phyloP scores from a whole-genome alignment of 345 rosid genomes.

The Brassica juncea region DNA sequence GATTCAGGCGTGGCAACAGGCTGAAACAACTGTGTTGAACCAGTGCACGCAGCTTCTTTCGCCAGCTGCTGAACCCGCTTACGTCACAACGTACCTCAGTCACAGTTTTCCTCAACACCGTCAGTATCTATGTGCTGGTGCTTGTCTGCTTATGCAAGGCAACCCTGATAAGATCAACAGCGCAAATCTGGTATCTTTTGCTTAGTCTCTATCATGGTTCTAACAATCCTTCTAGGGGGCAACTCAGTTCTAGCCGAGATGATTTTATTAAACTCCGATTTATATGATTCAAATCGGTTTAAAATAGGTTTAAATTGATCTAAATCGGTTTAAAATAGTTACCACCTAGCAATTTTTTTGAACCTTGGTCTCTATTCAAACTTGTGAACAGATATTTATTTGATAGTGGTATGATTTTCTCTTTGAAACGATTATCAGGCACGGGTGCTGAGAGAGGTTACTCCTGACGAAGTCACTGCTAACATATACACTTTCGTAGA shows the following conservation, averaged over 20 bases:
- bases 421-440: slow-evolving; percentile 50
- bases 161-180: slow-evolving; percentile 89
- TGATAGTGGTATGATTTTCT: slow-evolving; percentile 28
- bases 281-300: too few species aligned
- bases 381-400: slow-evolving; percentile 6
- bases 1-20: slow-evolving; percentile 92
- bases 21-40: slow-evolving; percentile 81
- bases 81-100: slow-evolving; percentile 75
- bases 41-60: slow-evolving; percentile 94
- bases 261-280: too few species aligned
- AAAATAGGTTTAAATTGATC: too few species aligned
- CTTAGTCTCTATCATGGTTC: not conserved
- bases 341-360: too few species aligned
- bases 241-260: too few species aligned
- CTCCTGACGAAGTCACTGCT: slow-evolving; percentile 93
- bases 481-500: slow-evolving; percentile 97
- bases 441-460: slow-evolving; percentile 82
- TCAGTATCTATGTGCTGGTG: slow-evolving; percentile 91
- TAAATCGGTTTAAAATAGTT: too few species aligned
- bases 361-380: slow-evolving; percentile 6
- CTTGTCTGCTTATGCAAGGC: slow-evolving; percentile 94
- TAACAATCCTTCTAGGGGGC: too few species aligned
- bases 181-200: slow-evolving; percentile 65
- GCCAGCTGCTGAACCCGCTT: slow-evolving; percentile 75
- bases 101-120: slow-evolving; percentile 84